phyloP scores from a whole-genome alignment of 2,329 filamentous ascomycete genomes.

The Claviceps monticola region DNA sequence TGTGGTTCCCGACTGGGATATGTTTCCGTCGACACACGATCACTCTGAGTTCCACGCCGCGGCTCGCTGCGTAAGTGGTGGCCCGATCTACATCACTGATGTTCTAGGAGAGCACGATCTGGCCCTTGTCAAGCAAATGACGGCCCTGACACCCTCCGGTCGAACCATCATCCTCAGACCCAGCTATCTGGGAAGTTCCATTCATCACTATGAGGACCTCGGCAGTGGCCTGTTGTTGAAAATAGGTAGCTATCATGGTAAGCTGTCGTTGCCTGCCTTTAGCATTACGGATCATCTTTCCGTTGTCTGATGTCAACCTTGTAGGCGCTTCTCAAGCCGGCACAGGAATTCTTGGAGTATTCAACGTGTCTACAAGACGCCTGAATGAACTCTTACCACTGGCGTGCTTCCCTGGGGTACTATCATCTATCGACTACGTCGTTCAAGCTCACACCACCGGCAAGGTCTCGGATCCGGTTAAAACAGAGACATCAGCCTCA shows the following conservation, averaged over 20 bases:
- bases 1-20: constrained; percentile 69
- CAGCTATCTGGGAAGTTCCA: constrained; percentile 55
- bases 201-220: constrained; percentile 63
- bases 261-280: constrained; percentile 5
- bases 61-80: constrained; percentile 76
- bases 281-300: background rate
- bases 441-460: constrained; percentile 60
- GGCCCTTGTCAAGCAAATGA: constrained; percentile 65
- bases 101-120: constrained; percentile 69
- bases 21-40: constrained; percentile 50
- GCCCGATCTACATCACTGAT: constrained; percentile 91
- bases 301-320: background rate
- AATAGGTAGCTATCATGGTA: constrained; percentile 64
- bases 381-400: constrained; percentile 59
- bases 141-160: constrained; percentile 54
- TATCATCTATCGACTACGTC: constrained; percentile 47
- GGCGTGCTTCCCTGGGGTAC: constrained; percentile 57
- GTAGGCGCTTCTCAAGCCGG: constrained; percentile 45
- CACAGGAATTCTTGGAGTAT: constrained; percentile 66
- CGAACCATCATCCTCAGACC: constrained; percentile 73
- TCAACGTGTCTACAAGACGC: constrained; percentile 57
- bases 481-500: constrained; percentile 26
- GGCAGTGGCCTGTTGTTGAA: constrained; percentile 62
- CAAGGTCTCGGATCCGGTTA: constrained; percentile 40
- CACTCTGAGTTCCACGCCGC: constrained; percentile 82